Percentiles rank a stretch among this genome's conserved stretches.
phyloP scores from a whole-genome alignment of 148 eudicot species.

The Chenopodium berlandieri region DNA sequence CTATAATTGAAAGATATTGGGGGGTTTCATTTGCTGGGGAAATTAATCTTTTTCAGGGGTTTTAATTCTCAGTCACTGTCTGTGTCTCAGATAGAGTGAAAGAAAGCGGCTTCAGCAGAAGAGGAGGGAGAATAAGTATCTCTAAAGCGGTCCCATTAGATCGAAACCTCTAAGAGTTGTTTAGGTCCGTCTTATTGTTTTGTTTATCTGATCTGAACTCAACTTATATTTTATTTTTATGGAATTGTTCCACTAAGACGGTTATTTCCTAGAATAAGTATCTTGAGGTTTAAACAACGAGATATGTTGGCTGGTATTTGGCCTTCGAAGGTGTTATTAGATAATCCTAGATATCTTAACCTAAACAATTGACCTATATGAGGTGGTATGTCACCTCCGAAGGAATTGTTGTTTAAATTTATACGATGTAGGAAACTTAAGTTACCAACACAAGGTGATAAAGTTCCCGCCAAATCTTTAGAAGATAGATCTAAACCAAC shows the following conservation, averaged over 20 bases:
- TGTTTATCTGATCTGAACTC: no score
- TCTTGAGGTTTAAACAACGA: neutral
- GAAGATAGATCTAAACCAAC: neutral
- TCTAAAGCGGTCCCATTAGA: no score
- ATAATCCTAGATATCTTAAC: neutral
- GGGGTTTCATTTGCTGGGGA: constrained; percentile 6
- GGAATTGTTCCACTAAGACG: constrained; percentile 24
- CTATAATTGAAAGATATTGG: neutral
- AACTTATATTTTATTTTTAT: no score
- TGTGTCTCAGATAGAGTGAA: neutral
- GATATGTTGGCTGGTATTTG: constrained; percentile 17
- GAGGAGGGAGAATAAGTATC: neutral
- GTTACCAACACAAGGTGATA: constrained; percentile 7
- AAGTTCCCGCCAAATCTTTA: constrained; percentile 11
- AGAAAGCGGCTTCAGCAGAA: neutral
- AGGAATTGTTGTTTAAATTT: neutral
- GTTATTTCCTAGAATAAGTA: constrained; percentile 7
- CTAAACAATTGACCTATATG: constrained; percentile 19
- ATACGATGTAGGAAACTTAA: constrained; percentile 18
- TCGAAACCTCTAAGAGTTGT: no score
- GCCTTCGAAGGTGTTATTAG: constrained; percentile 17
- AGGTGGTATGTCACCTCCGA: constrained; percentile 22
- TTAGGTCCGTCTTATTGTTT: no score
- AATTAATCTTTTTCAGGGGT: neutral
- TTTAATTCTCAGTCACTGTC: neutral